These are phyloP conservation scores for Lasiodiplodia theobromae DNA, from an alignment of 2,329 filamentous ascomycete genomes.

Conservation along the genomic window DNA sequence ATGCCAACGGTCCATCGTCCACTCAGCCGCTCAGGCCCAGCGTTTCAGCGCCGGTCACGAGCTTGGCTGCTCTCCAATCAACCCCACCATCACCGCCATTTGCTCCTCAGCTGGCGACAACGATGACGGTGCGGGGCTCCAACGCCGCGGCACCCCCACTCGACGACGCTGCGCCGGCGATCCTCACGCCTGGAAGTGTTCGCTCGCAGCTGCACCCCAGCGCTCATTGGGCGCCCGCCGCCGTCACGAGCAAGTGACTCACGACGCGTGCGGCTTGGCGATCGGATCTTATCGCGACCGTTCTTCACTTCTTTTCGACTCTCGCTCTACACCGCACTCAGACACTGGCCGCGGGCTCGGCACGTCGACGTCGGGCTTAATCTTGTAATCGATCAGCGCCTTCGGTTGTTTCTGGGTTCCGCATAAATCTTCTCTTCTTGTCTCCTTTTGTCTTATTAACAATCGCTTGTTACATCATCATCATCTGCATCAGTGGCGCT, in stretches of 20 bases:
- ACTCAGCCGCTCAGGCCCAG: constrained; percentile 18
- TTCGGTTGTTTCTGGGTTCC: constrained; percentile 27
- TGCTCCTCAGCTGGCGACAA: constrained; percentile 1
- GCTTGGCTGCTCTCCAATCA: constrained; percentile 21
- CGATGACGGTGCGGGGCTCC: constrained; percentile 12
- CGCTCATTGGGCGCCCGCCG: constrained; percentile 20
- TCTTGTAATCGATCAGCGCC: constrained; percentile 28
- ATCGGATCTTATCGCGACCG: constrained; percentile 26
- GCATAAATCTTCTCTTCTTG: constrained; percentile 4
- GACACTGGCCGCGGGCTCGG: constrained; percentile 27
- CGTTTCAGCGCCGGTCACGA: constrained; percentile 29
- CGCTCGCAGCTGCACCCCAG: constrained; percentile 4
- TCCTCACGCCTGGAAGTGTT: constrained; percentile 21
- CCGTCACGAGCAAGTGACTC: constrained; percentile 23
- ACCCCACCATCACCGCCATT: constrained; percentile 29
- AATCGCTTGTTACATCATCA: constrained; percentile 24
- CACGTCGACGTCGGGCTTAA: constrained; percentile 19
- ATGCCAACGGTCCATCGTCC: constrained; percentile 24
- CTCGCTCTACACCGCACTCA: constrained; percentile 25
- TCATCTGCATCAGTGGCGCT: constrained; percentile 29
- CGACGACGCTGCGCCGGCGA: constrained; percentile 6
- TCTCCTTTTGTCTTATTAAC: constrained; percentile 29
- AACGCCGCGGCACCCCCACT: constrained; percentile 12
- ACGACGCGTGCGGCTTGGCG: constrained; percentile 17
- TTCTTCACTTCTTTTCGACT: constrained; percentile 23